Base-by-base conservation (phyloP, 257 asterid genomes). In the Forsythia viridissima region DNA sequence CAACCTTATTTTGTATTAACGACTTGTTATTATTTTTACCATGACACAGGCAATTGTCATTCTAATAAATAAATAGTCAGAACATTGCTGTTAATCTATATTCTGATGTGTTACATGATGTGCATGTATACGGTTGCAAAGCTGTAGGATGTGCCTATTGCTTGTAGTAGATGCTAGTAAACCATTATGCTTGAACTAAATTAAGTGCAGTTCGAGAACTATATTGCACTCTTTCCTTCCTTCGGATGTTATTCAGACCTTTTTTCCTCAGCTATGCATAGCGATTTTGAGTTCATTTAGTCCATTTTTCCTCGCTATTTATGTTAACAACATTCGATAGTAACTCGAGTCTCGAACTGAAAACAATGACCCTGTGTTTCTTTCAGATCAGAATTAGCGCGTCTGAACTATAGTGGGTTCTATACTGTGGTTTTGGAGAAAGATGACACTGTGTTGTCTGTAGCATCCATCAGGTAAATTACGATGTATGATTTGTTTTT, bases 381-480 rank as follows among this genome's bases (percentile, higher is more conserved):
- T 72, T 65, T 8, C 87, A 90, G 94, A 72, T 90, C 91, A 43
- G 82, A 78, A 21, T 87, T 88, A 80, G 79, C 90, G 7, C 88
- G 94, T 52, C 85, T 90, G 61, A 86, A 90, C 78, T 90, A 81
- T 68, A 69, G 73, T 52, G 91, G 92, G 13, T 88, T 90, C 78
- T 87, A 88, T 86, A 88, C 92, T 43, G 82, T 78, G 68, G 79
- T 90, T 68, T 85, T 90, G 86, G 92, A 90, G 87, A 88, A 83
- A 81, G 82, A 90, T 78, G 92, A 88, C 72, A 76, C 85, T 4
- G 16, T 87, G 68, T 70, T 86, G 76, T 82, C 86, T 21, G 89
- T 88, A 73, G 94, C 94, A 74, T 88, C 94, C 67, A 81, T 90
- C 77, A 87, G 94, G 94, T 90, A 80, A 40, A n/a, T 68, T 38